Evolutionary conservation across 768 basidiomycete species (phyloP), one percentile per base, ranked within the genome.

Genomic region (Butyriboletus loyo): DNA sequence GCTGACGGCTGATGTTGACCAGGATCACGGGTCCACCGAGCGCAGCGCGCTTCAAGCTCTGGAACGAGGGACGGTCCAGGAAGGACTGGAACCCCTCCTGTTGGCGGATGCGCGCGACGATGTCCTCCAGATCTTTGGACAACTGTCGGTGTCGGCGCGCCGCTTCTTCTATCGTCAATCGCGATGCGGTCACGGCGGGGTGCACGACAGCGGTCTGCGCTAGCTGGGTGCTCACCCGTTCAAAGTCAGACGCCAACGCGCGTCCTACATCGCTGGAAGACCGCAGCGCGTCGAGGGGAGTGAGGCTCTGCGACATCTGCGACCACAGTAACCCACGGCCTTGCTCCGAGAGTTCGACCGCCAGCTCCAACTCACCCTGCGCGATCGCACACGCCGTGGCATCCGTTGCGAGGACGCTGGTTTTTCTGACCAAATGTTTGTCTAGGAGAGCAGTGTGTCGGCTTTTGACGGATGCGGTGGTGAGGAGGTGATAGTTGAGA

Each of bases 291-390:
- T 71, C 66, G 4, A 71, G 52, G 4, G 69, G 57, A 7, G 60
- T 64, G 19, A 60, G 63, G 32, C 54, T 63, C 25, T 66, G 64
- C 1, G 59, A 52, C 49, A 71, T 30, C 11, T 68, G 62, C 1
- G 69, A 61, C 69, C 69, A 70, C 27, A 71, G 25, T 3, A 71
- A 31, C 3, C 64, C 61, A 6, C 67, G 60, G 2, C 69, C 68
- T 28, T 71, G 66, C 41, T 69, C 69, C 5, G 74, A 64, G 59
- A 73, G 68, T 42, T 75, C 72, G 8, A 75, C 53, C 36, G 65
- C 69, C 25, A 58, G 48, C 21, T 50, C 53, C 24, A 64, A 35
- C 34, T 64, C 41, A 2, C 58, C 61, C 17, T 22, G 48, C 0
- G n/a, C 22, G 30, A 68, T 61, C 1, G 68, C 73, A 47, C 63